Base-by-base conservation (phyloP, 768 basidiomycete species). In the Sporobolomyces roseus region DNA sequence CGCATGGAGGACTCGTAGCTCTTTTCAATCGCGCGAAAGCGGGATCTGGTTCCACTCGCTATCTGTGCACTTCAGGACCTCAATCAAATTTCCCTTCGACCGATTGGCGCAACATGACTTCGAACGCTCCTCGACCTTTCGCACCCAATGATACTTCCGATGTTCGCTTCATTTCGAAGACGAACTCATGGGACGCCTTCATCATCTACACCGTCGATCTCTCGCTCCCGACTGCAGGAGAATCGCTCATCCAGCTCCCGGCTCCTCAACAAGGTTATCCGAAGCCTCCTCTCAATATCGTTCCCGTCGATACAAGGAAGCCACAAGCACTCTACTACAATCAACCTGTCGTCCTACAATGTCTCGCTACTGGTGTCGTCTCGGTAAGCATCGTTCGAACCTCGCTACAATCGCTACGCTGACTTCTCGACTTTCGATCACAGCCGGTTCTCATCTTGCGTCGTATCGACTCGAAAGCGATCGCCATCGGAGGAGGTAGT, bases 141-240 rank as follows among this genome's bases (percentile, higher is more conserved):
- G 66, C 84, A 84, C n/a, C 85, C 83, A 48, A 88, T 87, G 10
- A 90, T 41, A 46, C 38, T 7, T 30, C 43, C 54, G 55, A 62
- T 29, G 43, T 65, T 14, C 41, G 59, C 32, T 92, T 93, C 78
- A 90, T 91, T 75, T 89, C 91, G 30, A 85, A 89, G 63, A 93
- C 91, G 23, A 88, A 89, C 41, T 88, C 88, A 74, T 93, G 91
- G 91, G 89, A 93, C 80, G 88, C 92, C 0, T 97, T 96, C 80
- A 86, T 97, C 75, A 90, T 97, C 84, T 98, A 96, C 81, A 92
- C 96, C 70, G 93, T 96, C 70, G 93, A 97, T 78, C 89, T 92
- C 70, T 87, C 85, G 17, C 88, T 88, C 76, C 88, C 91, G 25
- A 83, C 85, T 25, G 87, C 87, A 33, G 86, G 87, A 19, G 85